Evolutionary conservation across 345 rosid genomes (phyloP).

Genomic region (Dipteronia sinensis): DNA sequence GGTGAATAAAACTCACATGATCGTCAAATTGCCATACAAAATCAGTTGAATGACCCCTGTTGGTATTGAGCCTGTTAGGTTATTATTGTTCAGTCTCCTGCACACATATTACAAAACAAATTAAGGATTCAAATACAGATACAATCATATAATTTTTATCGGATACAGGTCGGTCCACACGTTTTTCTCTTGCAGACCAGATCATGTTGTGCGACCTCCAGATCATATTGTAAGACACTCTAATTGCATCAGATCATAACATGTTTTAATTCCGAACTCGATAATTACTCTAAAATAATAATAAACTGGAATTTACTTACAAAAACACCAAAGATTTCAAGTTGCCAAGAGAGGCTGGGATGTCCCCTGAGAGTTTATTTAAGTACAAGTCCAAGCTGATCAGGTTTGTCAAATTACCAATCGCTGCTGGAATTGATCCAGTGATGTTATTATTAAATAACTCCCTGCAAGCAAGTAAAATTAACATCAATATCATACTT

Average conservation of each 20-base stretch:
- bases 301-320: constrained; percentile 23
- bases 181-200: background rate
- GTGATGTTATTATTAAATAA: constrained; percentile 25
- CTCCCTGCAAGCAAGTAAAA: constrained; percentile 27
- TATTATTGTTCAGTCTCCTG: constrained; percentile 50
- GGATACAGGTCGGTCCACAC: too few relatives aligned
- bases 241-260: too few relatives aligned
- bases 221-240: too few relatives aligned
- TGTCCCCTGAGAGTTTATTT: constrained; percentile 39
- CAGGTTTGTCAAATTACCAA: constrained; percentile 42
- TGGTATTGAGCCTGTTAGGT: constrained; percentile 45
- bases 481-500: background rate
- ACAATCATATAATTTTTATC: too few relatives aligned
- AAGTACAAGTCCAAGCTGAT: constrained; percentile 38
- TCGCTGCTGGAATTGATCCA: constrained; percentile 40
- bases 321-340: constrained; percentile 34
- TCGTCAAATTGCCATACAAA: constrained; percentile 27
- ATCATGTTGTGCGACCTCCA: too few relatives aligned
- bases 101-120: background rate
- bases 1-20: constrained; percentile 37
- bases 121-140: background rate
- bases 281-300: background rate
- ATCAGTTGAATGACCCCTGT: constrained; percentile 29
- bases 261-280: background rate
- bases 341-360: constrained; percentile 46